These are phyloP conservation scores for Tolypocladium tundrense DNA, from an alignment of 2,329 filamentous ascomycete genomes.

Conservation along the genomic window DNA sequence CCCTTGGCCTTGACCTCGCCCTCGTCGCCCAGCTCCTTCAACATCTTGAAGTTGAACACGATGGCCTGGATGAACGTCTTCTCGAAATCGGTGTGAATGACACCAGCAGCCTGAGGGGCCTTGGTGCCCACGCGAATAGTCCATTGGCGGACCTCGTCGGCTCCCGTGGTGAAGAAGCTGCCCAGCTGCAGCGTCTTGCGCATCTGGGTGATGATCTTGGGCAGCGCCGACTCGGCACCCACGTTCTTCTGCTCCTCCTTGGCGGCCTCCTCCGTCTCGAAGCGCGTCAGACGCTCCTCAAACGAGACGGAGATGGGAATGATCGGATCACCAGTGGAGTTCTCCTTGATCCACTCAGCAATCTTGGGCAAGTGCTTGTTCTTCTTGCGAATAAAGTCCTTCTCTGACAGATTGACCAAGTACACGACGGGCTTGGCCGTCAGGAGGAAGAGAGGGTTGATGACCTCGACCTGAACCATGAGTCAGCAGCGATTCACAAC, in stretches of 20 bases:
- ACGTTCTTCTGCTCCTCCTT: conserved; percentile 82
- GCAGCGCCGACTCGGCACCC: conserved; percentile 76
- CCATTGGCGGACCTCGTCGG: conserved; percentile 97
- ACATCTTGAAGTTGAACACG: conserved; percentile 75
- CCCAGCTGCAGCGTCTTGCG: conserved; percentile 80
- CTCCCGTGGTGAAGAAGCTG: conserved; percentile 94
- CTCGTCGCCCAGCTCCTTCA: conserved; percentile 87
- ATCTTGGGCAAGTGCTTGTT: conserved; percentile 97
- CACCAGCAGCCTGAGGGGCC: conserved; percentile 93
- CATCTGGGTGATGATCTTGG: conserved; percentile 90
- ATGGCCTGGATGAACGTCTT: conserved; percentile 98
- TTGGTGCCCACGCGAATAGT: conserved; percentile 93
- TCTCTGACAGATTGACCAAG: conserved; percentile 93
- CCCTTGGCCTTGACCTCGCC: conserved; percentile 82
- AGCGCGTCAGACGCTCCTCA: conserved; percentile 80
- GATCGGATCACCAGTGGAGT: conserved; percentile 79
- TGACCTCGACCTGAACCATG: conserved; percentile 70
- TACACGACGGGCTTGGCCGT: conserved; percentile 96
- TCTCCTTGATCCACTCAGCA: conserved; percentile 88
- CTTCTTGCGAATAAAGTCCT: conserved; percentile 96
- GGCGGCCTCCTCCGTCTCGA: conserved; percentile 67
- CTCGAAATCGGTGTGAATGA: conserved; percentile 97
- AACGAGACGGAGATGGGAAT: conserved; percentile 88
- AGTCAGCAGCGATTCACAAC: conserved; percentile 10
- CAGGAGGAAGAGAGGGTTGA: conserved; percentile 92